phyloP scores from a whole-genome alignment of 345 rosid genomes.

The Cochlearia excelsa region DNA sequence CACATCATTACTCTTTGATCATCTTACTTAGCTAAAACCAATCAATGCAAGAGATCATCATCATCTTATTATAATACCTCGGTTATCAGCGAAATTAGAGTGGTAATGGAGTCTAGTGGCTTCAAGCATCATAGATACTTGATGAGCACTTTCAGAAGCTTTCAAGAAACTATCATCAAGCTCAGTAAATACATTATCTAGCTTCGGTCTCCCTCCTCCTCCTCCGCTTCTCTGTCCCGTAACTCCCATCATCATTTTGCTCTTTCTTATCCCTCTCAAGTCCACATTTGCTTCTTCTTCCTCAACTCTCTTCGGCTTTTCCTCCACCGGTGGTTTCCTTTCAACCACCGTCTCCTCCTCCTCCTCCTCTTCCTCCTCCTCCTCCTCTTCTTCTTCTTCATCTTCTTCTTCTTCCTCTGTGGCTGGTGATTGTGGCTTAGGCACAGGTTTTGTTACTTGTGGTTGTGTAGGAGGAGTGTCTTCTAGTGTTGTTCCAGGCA shows the following conservation, averaged over 20 bases:
- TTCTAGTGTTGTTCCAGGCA: constrained; percentile 63
- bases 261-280: constrained; percentile 43
- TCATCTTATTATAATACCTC: constrained; percentile 44
- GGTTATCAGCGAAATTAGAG: constrained; percentile 96
- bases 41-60: not conserved
- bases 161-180: constrained; percentile 87
- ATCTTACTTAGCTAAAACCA: not conserved
- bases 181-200: constrained; percentile 54
- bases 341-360: constrained; percentile 33
- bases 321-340: constrained; percentile 39
- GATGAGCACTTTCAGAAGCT: constrained; percentile 90
- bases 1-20: not conserved
- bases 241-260: constrained; percentile 33
- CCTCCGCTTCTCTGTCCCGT: constrained; percentile 41
- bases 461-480: constrained; percentile 43
- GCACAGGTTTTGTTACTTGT: constrained; percentile 39
- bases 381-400: not conserved
- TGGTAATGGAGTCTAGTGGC: constrained; percentile 93
- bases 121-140: constrained; percentile 92
- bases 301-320: constrained; percentile 40
- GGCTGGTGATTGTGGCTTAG: constrained; percentile 28
- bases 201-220: constrained; percentile 33
- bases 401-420: constrained; percentile 26
- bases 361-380: constrained; percentile 29
- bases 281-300: constrained; percentile 36